These are phyloP conservation scores for Pyropia haitanensis DNA, from an alignment of 23 red algal genomes.

Conservation along the genomic window DNA sequence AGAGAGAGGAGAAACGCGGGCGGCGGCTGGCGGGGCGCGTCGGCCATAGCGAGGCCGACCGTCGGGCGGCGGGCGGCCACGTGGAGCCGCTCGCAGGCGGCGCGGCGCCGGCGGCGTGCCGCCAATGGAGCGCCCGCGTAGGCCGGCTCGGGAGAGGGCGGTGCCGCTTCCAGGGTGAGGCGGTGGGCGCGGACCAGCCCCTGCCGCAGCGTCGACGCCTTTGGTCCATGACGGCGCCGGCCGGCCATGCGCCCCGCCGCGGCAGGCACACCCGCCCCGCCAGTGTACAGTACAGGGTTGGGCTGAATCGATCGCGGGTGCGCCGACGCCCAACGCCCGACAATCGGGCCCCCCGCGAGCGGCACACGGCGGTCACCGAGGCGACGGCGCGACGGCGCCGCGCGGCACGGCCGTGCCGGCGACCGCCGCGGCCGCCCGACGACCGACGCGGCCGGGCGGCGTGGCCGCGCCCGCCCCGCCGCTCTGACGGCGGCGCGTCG, in stretches of 20 bases:
- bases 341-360: no score
- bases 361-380: no score
- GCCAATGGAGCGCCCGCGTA: constrained; percentile 36
- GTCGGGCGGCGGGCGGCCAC: constrained; percentile 9
- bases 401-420: no score
- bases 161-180: constrained; percentile 45
- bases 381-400: no score
- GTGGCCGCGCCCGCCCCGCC: no score
- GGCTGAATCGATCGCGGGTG: constrained; percentile 74
- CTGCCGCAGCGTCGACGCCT: constrained; percentile 59
- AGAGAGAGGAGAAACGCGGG: background rate
- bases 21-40: constrained; percentile 19
- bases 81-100: constrained; percentile 26
- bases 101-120: constrained; percentile 25
- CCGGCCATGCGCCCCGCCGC: constrained; percentile 54
- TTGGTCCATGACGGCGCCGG: constrained; percentile 44
- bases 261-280: constrained; percentile 59
- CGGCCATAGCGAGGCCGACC: constrained; percentile 26
- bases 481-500: no score
- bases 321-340: no score
- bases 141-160: constrained; percentile 61
- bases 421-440: no score
- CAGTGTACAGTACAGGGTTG: constrained; percentile 72
- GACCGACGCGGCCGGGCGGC: no score
- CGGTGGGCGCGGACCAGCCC: constrained; percentile 59